Evolutionary conservation across 345 rosid species (phyloP), one percentile per base, ranked within the genome.

Genomic region (Corchorus capsularis): DNA sequence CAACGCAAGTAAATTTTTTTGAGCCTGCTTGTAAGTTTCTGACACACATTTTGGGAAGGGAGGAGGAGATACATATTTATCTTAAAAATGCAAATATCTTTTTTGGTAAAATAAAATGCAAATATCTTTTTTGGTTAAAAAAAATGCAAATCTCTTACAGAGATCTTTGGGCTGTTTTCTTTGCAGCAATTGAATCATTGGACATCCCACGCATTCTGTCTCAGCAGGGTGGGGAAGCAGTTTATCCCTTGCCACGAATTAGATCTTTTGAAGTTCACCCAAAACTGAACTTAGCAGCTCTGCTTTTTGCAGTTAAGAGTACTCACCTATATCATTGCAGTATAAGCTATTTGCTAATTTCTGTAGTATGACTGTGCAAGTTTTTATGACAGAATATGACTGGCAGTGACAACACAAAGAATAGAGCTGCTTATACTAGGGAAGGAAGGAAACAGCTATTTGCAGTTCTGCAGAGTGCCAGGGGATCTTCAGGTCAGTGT

Each of bases 361-460:
- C 81, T 74, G 59, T 66, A 81, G 63, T 59, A 65, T 63, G 49
- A 78, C 45, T 72, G 69, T 71, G 16, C 14, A 27, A 53, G 74
- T 74, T 75, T 72, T 73, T 71, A 32, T 82, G 83, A 73, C 90
- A 96, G 99, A 89, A 84, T 84, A 73, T 89, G 83, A 76, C 79
- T 56, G 86, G 92, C 46, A 69, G 80, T 73, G 97, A 89, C 61
- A 88, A 87, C 84, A 78, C 82, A 66, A 93, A 89, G 87, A 92
- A 86, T 76, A 90, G 91, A 78, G 92, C 98, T 66, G 82, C 97
- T 79, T 88, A 88, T 84, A 89, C 98, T 49, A 89, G 95, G 82
- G 99, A 91, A 82, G 99, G 98, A 79, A 91, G 99, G 86, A 96
- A 94, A 76, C 99, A 92, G 76, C 99, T 96, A 41, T 96, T 96